A percentile compares a stretch with the other conserved stretches of the same genome.
Evolutionary conservation across 164 flowering plant species (phyloP).

Genomic region (Stephania yunnanensis): DNA sequence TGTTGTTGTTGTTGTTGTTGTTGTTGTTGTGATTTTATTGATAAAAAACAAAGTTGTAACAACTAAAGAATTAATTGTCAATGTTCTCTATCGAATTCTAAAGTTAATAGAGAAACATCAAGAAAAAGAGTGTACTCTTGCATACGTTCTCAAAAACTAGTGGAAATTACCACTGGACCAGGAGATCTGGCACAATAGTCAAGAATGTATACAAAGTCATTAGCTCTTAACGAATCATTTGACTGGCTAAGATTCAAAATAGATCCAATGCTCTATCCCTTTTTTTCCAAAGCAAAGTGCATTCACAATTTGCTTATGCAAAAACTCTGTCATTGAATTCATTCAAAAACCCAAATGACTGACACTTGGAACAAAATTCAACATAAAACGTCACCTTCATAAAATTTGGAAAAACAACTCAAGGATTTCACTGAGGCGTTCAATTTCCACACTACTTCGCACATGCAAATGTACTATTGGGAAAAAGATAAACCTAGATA

Average conservation of each 20-base stretch:
- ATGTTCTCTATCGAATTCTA: neutral
- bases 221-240: slow-evolving; percentile 23
- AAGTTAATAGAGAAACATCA: neutral
- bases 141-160: neutral
- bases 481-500: too few relatives aligned
- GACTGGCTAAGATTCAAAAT: slow-evolving; percentile 32
- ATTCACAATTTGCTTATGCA: slow-evolving; percentile 52
- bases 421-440: neutral
- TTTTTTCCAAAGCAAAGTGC: slow-evolving; percentile 58
- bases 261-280: slow-evolving; percentile 51
- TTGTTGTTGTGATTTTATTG: neutral
- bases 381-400: neutral
- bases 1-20: too few relatives aligned
- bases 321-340: slow-evolving; percentile 17
- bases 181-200: slow-evolving; percentile 59
- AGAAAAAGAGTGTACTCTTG: neutral
- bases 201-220: slow-evolving; percentile 51
- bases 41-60: too few relatives aligned
- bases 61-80: too few relatives aligned
- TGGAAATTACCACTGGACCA: slow-evolving; percentile 62
- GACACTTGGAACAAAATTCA: slow-evolving; percentile 23
- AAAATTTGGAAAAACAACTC: neutral
- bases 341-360: slow-evolving; percentile 12
- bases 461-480: too few relatives aligned
- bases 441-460: neutral